These are phyloP conservation scores for Chaetomium olivaceum DNA, from an alignment of 2,329 filamentous ascomycete species.

Conservation along the genomic window DNA sequence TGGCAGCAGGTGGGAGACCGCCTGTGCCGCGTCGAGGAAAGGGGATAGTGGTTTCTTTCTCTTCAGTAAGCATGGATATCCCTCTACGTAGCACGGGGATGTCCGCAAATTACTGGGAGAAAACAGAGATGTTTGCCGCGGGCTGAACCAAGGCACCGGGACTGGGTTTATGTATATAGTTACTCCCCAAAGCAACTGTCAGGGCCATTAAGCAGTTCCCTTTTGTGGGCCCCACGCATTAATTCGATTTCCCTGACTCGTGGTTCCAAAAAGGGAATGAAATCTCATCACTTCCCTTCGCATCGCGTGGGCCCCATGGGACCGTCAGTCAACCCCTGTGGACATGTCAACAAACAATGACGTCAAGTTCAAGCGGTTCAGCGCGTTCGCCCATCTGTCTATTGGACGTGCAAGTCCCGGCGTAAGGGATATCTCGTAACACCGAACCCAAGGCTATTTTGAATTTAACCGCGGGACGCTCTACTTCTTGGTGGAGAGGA, in stretches of 20 bases:
- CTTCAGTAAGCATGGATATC: too few species aligned
- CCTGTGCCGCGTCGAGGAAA: conserved; percentile 23
- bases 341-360: background rate
- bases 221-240: background rate
- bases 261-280: background rate
- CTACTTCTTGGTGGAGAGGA: background rate
- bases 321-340: background rate
- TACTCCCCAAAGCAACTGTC: too few species aligned
- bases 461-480: background rate
- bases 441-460: background rate
- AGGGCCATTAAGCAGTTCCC: too few species aligned
- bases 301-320: background rate
- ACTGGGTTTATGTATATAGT: too few species aligned
- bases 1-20: conserved; percentile 31
- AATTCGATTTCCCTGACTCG: background rate
- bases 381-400: background rate
- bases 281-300: background rate
- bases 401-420: background rate
- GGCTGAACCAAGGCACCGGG: too few species aligned
- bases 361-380: background rate
- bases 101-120: too few species aligned
- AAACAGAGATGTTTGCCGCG: too few species aligned
- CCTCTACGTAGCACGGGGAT: too few species aligned
- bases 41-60: too few species aligned
- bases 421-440: background rate